Conservation (phyloP, 164 flowering plant genomes). For the Chloranthus sessilifolius region DNA sequence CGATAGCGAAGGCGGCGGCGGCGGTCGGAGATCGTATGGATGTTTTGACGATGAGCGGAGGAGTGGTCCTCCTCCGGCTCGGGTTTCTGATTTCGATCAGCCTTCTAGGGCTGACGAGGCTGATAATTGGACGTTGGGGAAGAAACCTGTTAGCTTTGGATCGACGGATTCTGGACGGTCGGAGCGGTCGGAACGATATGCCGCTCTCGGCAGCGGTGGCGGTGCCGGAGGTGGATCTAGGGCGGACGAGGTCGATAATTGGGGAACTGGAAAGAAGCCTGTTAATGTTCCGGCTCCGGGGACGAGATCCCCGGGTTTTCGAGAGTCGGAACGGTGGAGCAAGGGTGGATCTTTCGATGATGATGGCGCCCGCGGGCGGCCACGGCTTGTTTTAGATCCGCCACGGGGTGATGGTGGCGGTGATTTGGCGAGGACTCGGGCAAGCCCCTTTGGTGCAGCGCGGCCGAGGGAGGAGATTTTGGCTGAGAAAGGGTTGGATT, state of each 20-base stretch:
- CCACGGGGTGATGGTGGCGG: slow-evolving; percentile 24
- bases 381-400: slow-evolving; percentile 48
- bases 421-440: slow-evolving; percentile 29
- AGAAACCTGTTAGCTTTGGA: slow-evolving; percentile 34
- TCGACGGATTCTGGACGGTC: slow-evolving; percentile 33
- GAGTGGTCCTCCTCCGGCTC: slow-evolving; percentile 34
- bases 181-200: slow-evolving; percentile 32
- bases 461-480: slow-evolving; percentile 88
- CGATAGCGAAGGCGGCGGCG: slow-evolving; percentile 20
- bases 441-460: slow-evolving; percentile 84
- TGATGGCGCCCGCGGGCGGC: slow-evolving; percentile 36
- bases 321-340: slow-evolving; percentile 46
- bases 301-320: slow-evolving; percentile 27
- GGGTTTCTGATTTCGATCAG: slow-evolving; percentile 65
- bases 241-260: slow-evolving; percentile 79
- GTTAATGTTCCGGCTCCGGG: no score
- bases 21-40: slow-evolving; percentile 44
- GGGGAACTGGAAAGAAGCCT: slow-evolving; percentile 56
- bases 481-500: slow-evolving; percentile 89
- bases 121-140: slow-evolving; percentile 63
- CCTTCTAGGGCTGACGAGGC: slow-evolving; percentile 88
- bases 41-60: slow-evolving; percentile 69
- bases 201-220: slow-evolving; percentile 43
- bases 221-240: slow-evolving; percentile 40
- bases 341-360: slow-evolving; percentile 18